Base-by-base conservation (phyloP, 306 rosid species). In the Castanopsis chinensis region DNA sequence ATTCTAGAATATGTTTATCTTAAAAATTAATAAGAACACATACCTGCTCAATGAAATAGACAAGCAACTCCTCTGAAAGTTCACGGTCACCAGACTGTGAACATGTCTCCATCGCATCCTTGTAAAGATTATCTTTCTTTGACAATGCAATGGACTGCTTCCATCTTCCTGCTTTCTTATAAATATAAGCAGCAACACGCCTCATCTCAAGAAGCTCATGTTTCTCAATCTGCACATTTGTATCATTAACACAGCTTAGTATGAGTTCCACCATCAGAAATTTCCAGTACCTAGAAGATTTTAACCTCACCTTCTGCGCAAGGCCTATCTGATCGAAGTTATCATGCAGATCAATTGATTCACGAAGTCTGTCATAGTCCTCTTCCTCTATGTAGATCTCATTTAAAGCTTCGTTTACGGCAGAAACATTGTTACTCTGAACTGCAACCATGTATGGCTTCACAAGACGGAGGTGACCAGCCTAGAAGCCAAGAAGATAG, bases 401-500 rank as follows among this genome's bases (percentile, higher is more conserved):
- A 83, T 96, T 96, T 88, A 96, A 85, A 74, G 99, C 99, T 76
- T 96, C 99, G 71, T 96, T 96, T 78, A 96, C 97, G 81, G 99
- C 98, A 75, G 97, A 86, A 77, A 93, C 99, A 13, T 96, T 96
- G 91, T 87, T 96, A 83, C 99, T 96, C 86, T 96, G 99, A 81
- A 96, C 99, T 8, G 99, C 99, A 83, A 96, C 90, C 99, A 96
- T 96, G 93, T 93, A 96, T 79, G 99, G 99, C 90, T 96, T 96
- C 88, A 96, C 98, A 49, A 96, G 97, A 73, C 89, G 92, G 81
- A 96, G 90, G 82, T 96, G 95, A 81, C 98, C 97, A 82, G 99
- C 99, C 99, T 96, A 41, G 73, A 49, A 49, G 17, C 53, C 53
- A 12, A 49, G 27, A 59, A 59, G 17, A 59, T 23, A 23, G 65